phyloP scores from a whole-genome alignment of 208 protist species.

The Crithidia bombi region DNA sequence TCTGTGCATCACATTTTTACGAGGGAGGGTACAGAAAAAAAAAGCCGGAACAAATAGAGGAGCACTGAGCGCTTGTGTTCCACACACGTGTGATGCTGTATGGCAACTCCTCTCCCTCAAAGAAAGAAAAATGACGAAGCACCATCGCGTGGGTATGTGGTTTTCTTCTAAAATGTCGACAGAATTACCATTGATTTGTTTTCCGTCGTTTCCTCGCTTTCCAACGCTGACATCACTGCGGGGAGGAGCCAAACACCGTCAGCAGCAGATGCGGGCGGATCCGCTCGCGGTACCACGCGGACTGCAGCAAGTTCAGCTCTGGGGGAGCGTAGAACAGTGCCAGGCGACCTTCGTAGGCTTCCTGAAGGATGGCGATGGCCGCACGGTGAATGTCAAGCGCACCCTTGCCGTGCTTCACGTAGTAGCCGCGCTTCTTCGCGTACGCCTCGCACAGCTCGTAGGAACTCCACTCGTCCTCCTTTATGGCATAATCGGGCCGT shows the following conservation, averaged over 20 bases:
- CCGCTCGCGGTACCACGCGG: conserved; percentile 47
- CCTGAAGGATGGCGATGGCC: conserved; percentile 87
- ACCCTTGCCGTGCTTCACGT: conserved; percentile 87
- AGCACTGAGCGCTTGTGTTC: too few species aligned
- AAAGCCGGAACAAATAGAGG: too few species aligned
- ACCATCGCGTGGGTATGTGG: not conserved
- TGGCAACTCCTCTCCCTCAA: too few species aligned
- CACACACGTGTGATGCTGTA: too few species aligned
- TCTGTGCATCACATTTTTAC: too few species aligned
- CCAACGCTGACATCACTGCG: too few species aligned
- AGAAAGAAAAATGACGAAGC: conserved; percentile 18
- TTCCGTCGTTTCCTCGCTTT: not conserved
- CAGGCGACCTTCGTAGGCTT: conserved; percentile 88
- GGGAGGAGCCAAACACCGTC: conserved; percentile 30
- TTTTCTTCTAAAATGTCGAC: too few species aligned
- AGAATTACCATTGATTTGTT: not conserved
- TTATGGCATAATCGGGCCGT: conserved; percentile 59
- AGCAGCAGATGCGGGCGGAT: conserved; percentile 48
- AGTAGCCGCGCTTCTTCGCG: conserved; percentile 87
- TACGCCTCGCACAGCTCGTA: conserved; percentile 94
- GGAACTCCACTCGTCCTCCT: conserved; percentile 76
- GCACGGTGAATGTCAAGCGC: conserved; percentile 89
- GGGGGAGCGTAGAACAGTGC: conserved; percentile 89
- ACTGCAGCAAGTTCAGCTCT: conserved; percentile 56
- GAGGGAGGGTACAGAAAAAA: too few species aligned